These are phyloP conservation scores for Yamadazyma endophytica DNA, from an alignment of 805 yeast species.

Conservation along the genomic window DNA sequence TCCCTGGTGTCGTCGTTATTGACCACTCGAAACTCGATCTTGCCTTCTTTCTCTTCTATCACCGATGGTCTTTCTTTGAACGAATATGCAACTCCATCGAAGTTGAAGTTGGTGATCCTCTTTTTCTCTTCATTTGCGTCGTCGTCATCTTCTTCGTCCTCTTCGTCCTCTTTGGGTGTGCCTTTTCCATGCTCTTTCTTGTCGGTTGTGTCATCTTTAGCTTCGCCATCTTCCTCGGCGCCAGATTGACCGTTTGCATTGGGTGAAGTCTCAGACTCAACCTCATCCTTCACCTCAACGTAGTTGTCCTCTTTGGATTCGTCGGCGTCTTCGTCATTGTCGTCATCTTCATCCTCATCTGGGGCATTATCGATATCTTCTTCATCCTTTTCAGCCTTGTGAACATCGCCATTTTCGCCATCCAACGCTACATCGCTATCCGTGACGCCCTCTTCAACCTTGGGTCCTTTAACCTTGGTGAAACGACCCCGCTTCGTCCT, in stretches of 20 bases:
- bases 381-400: constrained; percentile 15
- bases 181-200: constrained; percentile 11
- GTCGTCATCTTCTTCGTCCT: constrained; percentile 42
- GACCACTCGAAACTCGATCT: constrained; percentile 92
- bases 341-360: constrained; percentile 32
- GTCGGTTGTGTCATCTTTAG: constrained; percentile 7
- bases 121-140: constrained; percentile 41
- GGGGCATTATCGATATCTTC: constrained; percentile 19
- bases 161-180: constrained; percentile 24
- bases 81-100: constrained; percentile 76
- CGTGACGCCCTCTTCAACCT: constrained; percentile 20
- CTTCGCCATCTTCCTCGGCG: constrained; percentile 3
- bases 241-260: too few relatives aligned
- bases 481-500: too few relatives aligned
- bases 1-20: constrained; percentile 90
- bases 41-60: constrained; percentile 87
- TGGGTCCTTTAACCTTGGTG: constrained; percentile 12
- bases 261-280: too few relatives aligned
- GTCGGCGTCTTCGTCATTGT: constrained; percentile 8
- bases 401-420: constrained; percentile 17
- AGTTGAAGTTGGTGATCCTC: constrained; percentile 47
- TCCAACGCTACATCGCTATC: constrained; percentile 6
- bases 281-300: too few relatives aligned
- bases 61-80: constrained; percentile 94
- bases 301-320: constrained; percentile 33